Evolutionary conservation across 1,284 basidiomycete species (phyloP).

Genomic region (Garcileccinum viscosum): DNA sequence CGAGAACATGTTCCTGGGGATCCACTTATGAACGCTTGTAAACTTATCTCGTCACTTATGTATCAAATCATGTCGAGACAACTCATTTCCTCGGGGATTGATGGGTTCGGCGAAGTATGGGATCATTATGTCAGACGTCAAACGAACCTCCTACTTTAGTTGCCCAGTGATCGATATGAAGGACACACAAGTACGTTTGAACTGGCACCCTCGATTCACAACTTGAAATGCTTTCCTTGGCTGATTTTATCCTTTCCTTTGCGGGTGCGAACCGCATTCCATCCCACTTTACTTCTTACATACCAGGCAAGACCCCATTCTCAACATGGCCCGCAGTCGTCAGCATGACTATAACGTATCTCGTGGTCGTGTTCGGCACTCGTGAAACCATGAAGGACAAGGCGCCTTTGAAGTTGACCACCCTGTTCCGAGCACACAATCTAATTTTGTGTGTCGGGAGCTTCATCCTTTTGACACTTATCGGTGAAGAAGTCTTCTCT

Average conservation of each 20-base stretch:
- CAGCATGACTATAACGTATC: constrained; percentile 75
- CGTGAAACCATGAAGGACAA: constrained; percentile 84
- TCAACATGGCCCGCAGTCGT: constrained; percentile 79
- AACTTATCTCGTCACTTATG: constrained; percentile 5
- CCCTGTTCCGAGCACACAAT: constrained; percentile 92
- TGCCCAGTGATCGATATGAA: background rate
- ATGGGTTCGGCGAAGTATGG: too few species aligned
- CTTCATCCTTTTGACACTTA: constrained; percentile 77
- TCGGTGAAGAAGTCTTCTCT: constrained; percentile 87
- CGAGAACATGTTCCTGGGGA: background rate
- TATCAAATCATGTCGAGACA: too few species aligned
- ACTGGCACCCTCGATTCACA: constrained; percentile 20
- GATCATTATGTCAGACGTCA: constrained; percentile 12
- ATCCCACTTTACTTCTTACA: constrained; percentile 65
- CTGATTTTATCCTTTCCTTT: constrained; percentile 66
- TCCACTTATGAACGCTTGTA: background rate
- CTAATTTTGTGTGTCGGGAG: constrained; percentile 84
- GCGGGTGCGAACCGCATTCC: constrained; percentile 61
- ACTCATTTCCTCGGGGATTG: too few species aligned
- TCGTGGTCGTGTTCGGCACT: constrained; percentile 86
- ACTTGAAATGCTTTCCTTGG: constrained; percentile 73
- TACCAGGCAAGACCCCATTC: constrained; percentile 75
- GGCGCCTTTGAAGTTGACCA: constrained; percentile 76
- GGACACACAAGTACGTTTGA: constrained; percentile 19
- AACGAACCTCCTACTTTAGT: background rate